These are phyloP conservation scores for Aspergillus sojae DNA, from an alignment of 2,329 filamentous ascomycete species.

Conservation along the genomic window DNA sequence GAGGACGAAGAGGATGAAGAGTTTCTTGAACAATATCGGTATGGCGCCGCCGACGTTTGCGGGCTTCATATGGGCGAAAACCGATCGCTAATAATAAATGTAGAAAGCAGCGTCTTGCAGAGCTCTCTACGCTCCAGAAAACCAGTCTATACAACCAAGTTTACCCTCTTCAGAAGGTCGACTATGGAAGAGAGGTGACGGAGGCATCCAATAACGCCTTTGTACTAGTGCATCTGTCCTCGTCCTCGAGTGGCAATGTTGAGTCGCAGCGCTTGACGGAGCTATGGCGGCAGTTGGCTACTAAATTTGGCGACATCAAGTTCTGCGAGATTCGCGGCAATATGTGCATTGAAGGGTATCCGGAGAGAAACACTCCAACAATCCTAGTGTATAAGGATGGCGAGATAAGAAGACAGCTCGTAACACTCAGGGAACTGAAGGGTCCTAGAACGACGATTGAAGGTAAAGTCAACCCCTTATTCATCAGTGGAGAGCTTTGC, in stretches of 20 bases:
- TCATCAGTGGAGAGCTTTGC: neutral
- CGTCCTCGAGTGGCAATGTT: constrained; percentile 74
- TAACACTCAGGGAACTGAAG: constrained; percentile 80
- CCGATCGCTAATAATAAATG: constrained; percentile 4
- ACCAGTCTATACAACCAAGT: constrained; percentile 85
- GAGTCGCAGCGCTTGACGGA: constrained; percentile 83
- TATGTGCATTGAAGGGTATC: constrained; percentile 95
- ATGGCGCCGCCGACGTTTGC: constrained; percentile 11
- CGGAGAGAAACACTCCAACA: constrained; percentile 91
- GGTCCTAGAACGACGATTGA: constrained; percentile 71
- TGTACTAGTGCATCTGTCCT: constrained; percentile 79
- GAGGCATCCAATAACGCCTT: constrained; percentile 74
- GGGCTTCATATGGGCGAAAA: neutral
- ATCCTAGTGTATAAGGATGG: constrained; percentile 90
- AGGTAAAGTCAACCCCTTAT: constrained; percentile 33
- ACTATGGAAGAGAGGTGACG: constrained; percentile 88
- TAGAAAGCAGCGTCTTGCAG: constrained; percentile 78
- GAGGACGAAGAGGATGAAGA: constrained; percentile 95
- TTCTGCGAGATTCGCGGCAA: constrained; percentile 94
- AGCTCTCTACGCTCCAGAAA: constrained; percentile 73
- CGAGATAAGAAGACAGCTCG: constrained; percentile 86
- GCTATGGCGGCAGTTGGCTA: constrained; percentile 81
- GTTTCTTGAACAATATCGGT: constrained; percentile 84
- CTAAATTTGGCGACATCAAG: constrained; percentile 89
- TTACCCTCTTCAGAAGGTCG: constrained; percentile 91